A percentile compares a stretch with the other conserved stretches of the same genome.
Evolutionary conservation across 768 basidiomycete species (phyloP).

Genomic region (Solioccasus polychromus): DNA sequence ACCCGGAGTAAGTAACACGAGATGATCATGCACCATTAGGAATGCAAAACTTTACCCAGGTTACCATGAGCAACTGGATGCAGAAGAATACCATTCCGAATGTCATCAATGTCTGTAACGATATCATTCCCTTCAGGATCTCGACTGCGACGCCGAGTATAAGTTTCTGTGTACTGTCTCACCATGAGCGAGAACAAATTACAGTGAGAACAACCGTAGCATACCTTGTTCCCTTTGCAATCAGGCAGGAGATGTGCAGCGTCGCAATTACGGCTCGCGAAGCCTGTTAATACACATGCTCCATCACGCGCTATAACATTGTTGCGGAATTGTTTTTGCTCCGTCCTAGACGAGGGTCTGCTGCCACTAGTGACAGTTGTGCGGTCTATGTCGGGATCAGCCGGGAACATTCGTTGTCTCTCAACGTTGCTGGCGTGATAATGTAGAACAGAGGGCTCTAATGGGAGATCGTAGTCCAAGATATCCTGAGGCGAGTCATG

Average conservation of each 20-base stretch:
- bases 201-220: not conserved
- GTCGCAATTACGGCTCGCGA: not conserved
- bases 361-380: not conserved
- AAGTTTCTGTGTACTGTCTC: constrained; percentile 1
- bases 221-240: constrained; percentile 3
- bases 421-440: constrained; percentile 2
- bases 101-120: not conserved
- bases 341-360: not conserved
- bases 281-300: not conserved
- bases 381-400: not conserved
- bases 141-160: constrained; percentile 1
- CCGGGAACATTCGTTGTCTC: not conserved
- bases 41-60: not conserved
- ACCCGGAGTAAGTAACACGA: not conserved
- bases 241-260: constrained; percentile 8
- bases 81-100: constrained; percentile 3
- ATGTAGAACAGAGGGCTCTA: not conserved
- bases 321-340: not conserved
- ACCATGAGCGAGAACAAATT: not conserved
- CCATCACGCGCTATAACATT: not conserved
- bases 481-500: not conserved
- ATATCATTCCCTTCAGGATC: not conserved
- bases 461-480: not conserved
- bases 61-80: not conserved
- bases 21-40: not conserved